phyloP scores from a whole-genome alignment of 176 grass and related monocot species.

The bread wheat (Triticum aestivum) region IWGSC_CS_RefSeq_v2.1 NC_057806.1:482126465-482126964 shows the following conservation, averaged over 20 bases:
- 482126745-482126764: background rate
- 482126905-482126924: conserved; percentile 47
- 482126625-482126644: background rate
- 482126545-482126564: background rate
- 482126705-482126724: background rate
- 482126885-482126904: background rate
- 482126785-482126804: background rate
- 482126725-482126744: background rate
- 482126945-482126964: conserved; percentile 66
- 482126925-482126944: conserved; percentile 78
- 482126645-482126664: background rate
- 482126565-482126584: background rate
- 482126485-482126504: background rate
- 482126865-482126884: background rate
- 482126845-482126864: background rate
- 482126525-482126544: background rate
- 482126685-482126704: background rate
- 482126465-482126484: background rate
- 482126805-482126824: background rate
- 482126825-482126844: background rate
- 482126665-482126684: background rate
- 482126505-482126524: background rate
- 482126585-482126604: background rate
- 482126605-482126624: background rate
- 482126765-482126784: background rate